Conservation (phyloP, 176 grass and related monocot genomes). For the Triticum monococcum region DNA sequence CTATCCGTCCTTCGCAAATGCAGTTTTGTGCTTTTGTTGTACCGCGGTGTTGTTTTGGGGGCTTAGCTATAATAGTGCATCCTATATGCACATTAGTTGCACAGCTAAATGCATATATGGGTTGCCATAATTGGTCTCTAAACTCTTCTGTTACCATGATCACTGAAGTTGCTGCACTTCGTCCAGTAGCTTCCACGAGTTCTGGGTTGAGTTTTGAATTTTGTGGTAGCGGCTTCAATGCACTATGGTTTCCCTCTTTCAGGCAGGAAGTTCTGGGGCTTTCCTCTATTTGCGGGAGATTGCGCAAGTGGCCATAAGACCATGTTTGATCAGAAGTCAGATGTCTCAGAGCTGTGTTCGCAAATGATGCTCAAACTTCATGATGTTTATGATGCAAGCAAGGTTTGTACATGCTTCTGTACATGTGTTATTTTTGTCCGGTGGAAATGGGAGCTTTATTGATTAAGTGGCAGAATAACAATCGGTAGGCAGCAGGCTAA, state of each 20-base stretch:
- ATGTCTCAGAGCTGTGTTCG: constrained; percentile 73
- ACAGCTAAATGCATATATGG: constrained; percentile 9
- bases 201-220: constrained; percentile 5
- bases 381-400: constrained; percentile 67
- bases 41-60: neutral
- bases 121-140: constrained; percentile 22
- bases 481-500: neutral
- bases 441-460: neutral
- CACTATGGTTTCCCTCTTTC: constrained; percentile 8
- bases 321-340: constrained; percentile 76
- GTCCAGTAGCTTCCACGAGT: neutral
- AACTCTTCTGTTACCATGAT: constrained; percentile 9
- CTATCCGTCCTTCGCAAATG: constrained; percentile 10
- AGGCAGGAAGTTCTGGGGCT: constrained; percentile 96
- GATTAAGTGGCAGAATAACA: neutral
- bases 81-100: constrained; percentile 16
- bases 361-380: constrained; percentile 84
- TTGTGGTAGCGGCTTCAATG: constrained; percentile 16
- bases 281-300: constrained; percentile 87
- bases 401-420: constrained; percentile 52
- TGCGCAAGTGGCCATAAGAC: constrained; percentile 91
- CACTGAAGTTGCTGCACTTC: constrained; percentile 19
- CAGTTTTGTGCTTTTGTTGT: neutral
- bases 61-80: constrained; percentile 1
- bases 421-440: neutral